These are phyloP conservation scores for Leccinum solheimii DNA, from an alignment of 1,284 basidiomycete species.

Conservation along the genomic window DNA sequence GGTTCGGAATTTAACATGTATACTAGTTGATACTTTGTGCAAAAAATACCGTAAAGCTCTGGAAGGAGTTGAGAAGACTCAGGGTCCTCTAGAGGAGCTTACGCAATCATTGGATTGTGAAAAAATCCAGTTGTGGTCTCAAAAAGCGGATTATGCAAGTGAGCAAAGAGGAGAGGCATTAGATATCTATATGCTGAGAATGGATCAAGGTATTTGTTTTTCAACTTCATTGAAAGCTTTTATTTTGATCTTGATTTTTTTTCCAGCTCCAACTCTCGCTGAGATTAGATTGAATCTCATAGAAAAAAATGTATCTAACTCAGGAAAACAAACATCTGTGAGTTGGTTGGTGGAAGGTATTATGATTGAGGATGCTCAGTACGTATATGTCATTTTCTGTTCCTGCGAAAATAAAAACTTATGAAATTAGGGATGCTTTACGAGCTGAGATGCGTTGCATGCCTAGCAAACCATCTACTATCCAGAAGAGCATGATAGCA, in stretches of 20 bases:
- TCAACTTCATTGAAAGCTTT: no score
- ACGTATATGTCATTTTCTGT: neutral
- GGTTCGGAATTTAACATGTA: neutral
- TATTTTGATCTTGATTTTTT: neutral
- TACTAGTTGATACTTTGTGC: slow-evolving; percentile 7
- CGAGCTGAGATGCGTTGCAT: neutral
- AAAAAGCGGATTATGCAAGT: neutral
- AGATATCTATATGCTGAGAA: neutral
- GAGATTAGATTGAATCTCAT: neutral
- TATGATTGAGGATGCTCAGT: slow-evolving; percentile 11
- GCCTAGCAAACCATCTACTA: neutral
- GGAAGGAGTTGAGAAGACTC: neutral
- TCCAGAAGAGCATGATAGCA: neutral
- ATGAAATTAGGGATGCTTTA: slow-evolving; percentile 4
- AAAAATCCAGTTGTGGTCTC: neutral
- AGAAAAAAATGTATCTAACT: neutral
- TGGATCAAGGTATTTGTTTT: neutral
- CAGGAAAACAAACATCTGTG: neutral
- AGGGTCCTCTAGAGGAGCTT: neutral
- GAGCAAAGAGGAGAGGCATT: neutral
- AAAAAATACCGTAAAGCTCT: slow-evolving; percentile 4
- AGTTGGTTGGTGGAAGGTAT: slow-evolving; percentile 8
- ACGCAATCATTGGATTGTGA: neutral
- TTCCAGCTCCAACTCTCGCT: neutral
- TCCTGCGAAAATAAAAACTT: neutral